These are phyloP conservation scores for Ogataea pini DNA, from an alignment of 805 yeast species.

Conservation along the genomic window DNA sequence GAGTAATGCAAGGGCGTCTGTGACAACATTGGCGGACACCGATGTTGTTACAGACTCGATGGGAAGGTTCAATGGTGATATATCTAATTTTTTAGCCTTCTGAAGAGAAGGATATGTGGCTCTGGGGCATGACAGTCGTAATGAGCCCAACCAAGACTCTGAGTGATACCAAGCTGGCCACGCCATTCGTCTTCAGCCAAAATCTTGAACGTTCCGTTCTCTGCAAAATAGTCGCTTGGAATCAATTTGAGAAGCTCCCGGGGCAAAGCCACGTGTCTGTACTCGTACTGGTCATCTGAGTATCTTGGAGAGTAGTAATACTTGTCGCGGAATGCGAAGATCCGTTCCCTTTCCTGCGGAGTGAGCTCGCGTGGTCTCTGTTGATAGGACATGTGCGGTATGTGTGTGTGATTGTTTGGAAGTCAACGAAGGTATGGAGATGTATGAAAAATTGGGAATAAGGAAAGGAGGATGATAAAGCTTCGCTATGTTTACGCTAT, in stretches of 20 bases:
- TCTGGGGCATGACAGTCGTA: conserved; percentile 98
- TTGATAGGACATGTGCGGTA: conserved; percentile 35
- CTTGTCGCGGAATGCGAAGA: conserved; percentile 87
- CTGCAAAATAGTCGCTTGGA: conserved; percentile 92
- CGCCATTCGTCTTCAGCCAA: conserved; percentile 97
- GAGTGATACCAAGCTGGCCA: conserved; percentile 90
- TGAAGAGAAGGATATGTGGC: conserved; percentile 91
- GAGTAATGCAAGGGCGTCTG: conserved; percentile 6
- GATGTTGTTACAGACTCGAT: conserved; percentile 9
- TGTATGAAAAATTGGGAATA: background rate
- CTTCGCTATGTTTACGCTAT: background rate
- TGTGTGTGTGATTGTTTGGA: background rate
- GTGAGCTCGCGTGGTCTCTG: conserved; percentile 69
- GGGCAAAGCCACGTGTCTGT: conserved; percentile 96
- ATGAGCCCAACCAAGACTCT: conserved; percentile 96
- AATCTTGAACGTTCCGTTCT: conserved; percentile 90
- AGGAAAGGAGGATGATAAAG: background rate
- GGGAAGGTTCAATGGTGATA: background rate
- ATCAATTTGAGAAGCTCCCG: conserved; percentile 92
- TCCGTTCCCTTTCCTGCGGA: conserved; percentile 80
- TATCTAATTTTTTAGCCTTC: conserved; percentile 48
- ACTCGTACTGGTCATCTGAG: conserved; percentile 89
- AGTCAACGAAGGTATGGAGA: conserved; percentile 5
- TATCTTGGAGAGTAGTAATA: conserved; percentile 94
- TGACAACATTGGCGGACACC: no score